Evolutionary conservation across 2,329 filamentous ascomycete species (phyloP).

Genomic region (Leptographium wingfieldii): DNA sequence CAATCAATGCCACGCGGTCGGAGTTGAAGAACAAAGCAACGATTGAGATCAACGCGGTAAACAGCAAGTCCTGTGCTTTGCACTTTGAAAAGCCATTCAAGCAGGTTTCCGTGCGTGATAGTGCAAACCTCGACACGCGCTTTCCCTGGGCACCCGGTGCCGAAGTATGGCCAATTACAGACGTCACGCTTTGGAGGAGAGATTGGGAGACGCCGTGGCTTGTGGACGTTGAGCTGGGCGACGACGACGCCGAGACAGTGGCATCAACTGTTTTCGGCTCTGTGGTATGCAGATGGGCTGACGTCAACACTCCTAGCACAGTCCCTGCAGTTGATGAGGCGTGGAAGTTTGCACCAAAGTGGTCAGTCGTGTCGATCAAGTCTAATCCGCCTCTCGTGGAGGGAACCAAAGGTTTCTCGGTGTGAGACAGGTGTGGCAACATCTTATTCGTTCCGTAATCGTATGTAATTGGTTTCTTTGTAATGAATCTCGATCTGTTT

Average conservation of each 20-base stretch:
- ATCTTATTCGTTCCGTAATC: background rate
- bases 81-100: conserved; percentile 56
- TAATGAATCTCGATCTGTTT: background rate
- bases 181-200: conserved; percentile 71
- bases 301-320: conserved; percentile 56
- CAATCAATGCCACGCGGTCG: conserved; percentile 43
- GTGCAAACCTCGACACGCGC: conserved; percentile 44
- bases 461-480: background rate
- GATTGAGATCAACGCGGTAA: conserved; percentile 55
- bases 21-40: conserved; percentile 33
- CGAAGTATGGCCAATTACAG: conserved; percentile 37
- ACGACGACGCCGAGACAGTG: conserved; percentile 6
- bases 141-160: conserved; percentile 37
- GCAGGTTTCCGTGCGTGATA: conserved; percentile 52
- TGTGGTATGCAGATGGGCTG: conserved; percentile 76
- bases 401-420: conserved; percentile 55
- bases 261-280: conserved; percentile 38
- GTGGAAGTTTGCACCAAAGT: conserved; percentile 60
- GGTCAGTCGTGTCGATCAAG: conserved; percentile 64
- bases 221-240: conserved; percentile 56
- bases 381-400: conserved; percentile 67
- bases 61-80: conserved; percentile 70
- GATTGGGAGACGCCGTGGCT: conserved; percentile 67
- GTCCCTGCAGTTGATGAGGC: conserved; percentile 82
- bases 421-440: conserved; percentile 20